phyloP scores from a whole-genome alignment of 2,329 filamentous ascomycete genomes.

The Penicillium thymicola region DNA sequence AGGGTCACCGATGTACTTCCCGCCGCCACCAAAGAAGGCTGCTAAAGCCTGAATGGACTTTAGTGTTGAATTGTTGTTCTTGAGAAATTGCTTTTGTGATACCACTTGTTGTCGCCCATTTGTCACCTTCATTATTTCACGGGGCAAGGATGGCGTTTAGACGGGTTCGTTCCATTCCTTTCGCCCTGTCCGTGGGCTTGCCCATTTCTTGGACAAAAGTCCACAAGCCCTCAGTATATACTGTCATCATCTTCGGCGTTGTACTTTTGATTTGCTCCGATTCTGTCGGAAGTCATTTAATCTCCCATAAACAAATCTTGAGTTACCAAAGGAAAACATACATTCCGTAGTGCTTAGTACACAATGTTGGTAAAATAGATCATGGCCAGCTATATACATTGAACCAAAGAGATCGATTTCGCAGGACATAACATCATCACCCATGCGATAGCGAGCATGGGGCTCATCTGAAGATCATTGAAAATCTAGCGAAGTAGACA shows the following conservation, averaged over 20 bases:
- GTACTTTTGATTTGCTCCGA: not conserved
- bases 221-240: not conserved
- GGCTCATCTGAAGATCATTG: not conserved
- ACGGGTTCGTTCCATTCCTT: not conserved
- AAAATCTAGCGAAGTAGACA: not conserved
- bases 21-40: slow-evolving; percentile 43
- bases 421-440: slow-evolving; percentile 4
- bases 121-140: slow-evolving; percentile 6
- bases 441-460: not conserved
- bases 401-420: not conserved
- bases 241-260: slow-evolving; percentile 3
- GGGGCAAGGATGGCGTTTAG: not conserved
- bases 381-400: not conserved
- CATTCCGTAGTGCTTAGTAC: not conserved
- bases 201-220: not conserved
- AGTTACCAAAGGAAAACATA: not conserved
- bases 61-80: not conserved
- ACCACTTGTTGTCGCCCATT: slow-evolving; percentile 4
- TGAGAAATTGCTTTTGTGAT: slow-evolving; percentile 6
- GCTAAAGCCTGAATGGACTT: slow-evolving; percentile 20
- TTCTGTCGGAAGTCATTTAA: not conserved
- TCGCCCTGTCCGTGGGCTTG: not conserved
- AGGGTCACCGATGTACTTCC: slow-evolving; percentile 40
- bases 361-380: not conserved
- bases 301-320: not conserved